These are phyloP conservation scores for Begonia fuchsioides DNA, from an alignment of 306 rosid genomes.

Conservation along the genomic window DNA sequence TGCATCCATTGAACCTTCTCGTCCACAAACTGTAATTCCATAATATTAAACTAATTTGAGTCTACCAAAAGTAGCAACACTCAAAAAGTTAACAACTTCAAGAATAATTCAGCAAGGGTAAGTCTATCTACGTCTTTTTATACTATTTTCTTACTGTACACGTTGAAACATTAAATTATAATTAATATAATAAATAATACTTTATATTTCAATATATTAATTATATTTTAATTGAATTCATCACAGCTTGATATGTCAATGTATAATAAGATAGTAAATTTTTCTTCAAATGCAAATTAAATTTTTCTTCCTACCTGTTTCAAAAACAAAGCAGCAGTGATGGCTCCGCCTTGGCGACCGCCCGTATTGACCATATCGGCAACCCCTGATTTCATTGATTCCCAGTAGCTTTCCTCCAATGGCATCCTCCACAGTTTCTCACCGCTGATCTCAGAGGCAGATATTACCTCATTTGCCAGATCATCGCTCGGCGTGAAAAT, in stretches of 20 bases:
- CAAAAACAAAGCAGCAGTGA: constrained; percentile 85
- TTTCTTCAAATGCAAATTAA: no score
- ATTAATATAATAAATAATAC: no score
- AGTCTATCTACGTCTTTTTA: no score
- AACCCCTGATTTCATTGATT: constrained; percentile 82
- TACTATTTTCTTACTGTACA: no score
- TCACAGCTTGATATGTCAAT: no score
- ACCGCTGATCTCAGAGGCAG: constrained; percentile 74
- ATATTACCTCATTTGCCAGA: constrained; percentile 67
- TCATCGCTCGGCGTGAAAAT: constrained; percentile 91
- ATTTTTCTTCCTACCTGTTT: constrained; percentile 43
- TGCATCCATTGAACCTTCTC: constrained; percentile 98
- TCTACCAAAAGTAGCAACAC: background rate
- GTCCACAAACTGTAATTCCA: constrained; percentile 68
- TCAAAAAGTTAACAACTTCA: no score
- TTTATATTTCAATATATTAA: no score
- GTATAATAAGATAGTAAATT: no score
- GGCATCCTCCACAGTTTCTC: constrained; percentile 98
- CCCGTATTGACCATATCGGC: constrained; percentile 97
- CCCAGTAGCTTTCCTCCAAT: constrained; percentile 96
- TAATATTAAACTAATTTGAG: constrained; percentile 10
- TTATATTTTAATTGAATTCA: no score
- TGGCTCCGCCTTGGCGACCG: constrained; percentile 77
- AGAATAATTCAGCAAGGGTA: no score
- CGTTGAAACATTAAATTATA: no score